Base-by-base conservation (phyloP, 73 alveolate genomes). In the Paramecium bursaria region DNA sequence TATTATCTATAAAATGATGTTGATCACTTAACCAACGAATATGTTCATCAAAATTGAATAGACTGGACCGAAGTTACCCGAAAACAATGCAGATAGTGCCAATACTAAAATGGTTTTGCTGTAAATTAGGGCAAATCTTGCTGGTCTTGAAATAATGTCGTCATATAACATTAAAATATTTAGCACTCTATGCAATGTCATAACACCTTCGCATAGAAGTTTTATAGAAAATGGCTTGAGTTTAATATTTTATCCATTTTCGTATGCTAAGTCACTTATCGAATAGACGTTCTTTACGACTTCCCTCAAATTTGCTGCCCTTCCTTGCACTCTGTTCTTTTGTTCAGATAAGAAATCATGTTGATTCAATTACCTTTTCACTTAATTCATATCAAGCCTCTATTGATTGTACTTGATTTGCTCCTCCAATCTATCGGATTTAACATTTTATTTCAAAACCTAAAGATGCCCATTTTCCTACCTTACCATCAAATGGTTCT, bases 81-180 rank as follows among this genome's bases (percentile, higher is more conserved):
- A 50, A 50, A 50, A 50, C 2, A 50, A 50, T 50, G 73, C 73
- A 7, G 73, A 50, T 50, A 50, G 26, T 50, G 73, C 73, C 26
- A 50, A 50, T 3, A 50, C 73, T 50, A 50, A 50, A 3, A 50
- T 50, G 5, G 73, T 50, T 50, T 50, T 50, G 2, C 46, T 42
- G 26, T 50, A 50, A 15, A 50, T n/a, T 9, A 50, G 26, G 26
- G 73, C 73, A 50, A 50, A 50, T 50, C 73, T 50, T 9, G 73
- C 73, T 50, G 73, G 73, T 50, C 73, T 50, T 25, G 46, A 25
- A 15, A 50, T 50, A 1, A 50, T 19, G 26, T 50, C 73, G 26
- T 50, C 73, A 50, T 50, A 50, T 50, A 50, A 17, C 73, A 50
- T 50, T 21, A 50, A 50, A 10, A 50, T 50, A 25, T 14, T 25